A percentile compares a stretch with the other conserved stretches of the same genome.
These are phyloP conservation scores for Hypomyces rosellus DNA, from an alignment of 2,329 filamentous ascomycete species.

Conservation along the genomic window DNA sequence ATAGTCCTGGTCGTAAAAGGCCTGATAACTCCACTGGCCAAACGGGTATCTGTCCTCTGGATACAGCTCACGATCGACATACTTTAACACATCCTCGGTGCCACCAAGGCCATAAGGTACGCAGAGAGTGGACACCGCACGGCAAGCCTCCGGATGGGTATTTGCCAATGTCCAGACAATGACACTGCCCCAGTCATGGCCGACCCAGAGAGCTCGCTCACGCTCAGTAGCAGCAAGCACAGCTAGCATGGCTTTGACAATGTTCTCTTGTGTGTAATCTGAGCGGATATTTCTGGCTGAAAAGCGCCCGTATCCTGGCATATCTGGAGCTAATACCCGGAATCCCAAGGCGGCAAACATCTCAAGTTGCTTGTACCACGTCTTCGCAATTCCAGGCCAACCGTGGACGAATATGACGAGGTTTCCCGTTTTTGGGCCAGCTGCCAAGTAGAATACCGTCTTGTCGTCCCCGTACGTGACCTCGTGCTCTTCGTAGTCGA, in stretches of 20 bases:
- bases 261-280: slow-evolving; percentile 22
- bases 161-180: slow-evolving; percentile 21
- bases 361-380: slow-evolving; percentile 23
- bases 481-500: slow-evolving; percentile 5
- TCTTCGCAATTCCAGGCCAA: slow-evolving; percentile 28
- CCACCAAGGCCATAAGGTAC: slow-evolving; percentile 38
- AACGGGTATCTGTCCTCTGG: slow-evolving; percentile 34
- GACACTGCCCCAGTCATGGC: slow-evolving; percentile 35
- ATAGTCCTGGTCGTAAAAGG: slow-evolving; percentile 21
- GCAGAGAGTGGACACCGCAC: slow-evolving; percentile 21
- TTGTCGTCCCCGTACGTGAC: slow-evolving; percentile 18
- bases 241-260: slow-evolving; percentile 23
- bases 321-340: slow-evolving; percentile 25
- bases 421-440: slow-evolving; percentile 21
- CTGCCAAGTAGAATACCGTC: slow-evolving; percentile 24
- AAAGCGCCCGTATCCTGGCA: slow-evolving; percentile 26
- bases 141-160: slow-evolving; percentile 21
- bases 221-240: slow-evolving; percentile 23
- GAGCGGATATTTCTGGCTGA: slow-evolving; percentile 15
- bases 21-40: slow-evolving; percentile 27
- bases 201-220: slow-evolving; percentile 37
- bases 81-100: slow-evolving; percentile 26
- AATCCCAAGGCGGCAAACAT: slow-evolving; percentile 24
- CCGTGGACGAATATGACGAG: slow-evolving; percentile 30
- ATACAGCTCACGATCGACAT: slow-evolving; percentile 38